Base-by-base conservation (phyloP, 441 rosid genomes). In the Sinapis alba region DNA sequence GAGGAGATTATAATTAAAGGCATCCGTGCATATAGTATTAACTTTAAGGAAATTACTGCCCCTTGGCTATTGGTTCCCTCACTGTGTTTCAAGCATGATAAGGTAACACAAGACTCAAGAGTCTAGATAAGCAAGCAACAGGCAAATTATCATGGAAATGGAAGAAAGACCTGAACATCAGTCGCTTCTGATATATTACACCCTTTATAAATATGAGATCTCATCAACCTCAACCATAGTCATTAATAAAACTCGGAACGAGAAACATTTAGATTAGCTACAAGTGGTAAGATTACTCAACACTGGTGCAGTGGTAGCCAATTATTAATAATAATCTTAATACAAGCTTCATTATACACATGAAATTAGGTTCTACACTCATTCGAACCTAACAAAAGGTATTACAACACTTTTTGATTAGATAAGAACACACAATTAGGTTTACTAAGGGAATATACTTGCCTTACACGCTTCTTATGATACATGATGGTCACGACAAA, bases 401-500 rank as follows among this genome's bases (percentile, higher is more conserved):
- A 16, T 30, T 32, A 61, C 60, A 5, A n/a, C 51, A 43, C 51
- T 5, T 20, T 36, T 20, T 32, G 51, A 56, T 11, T 32, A 1
- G 32, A 15, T 34, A 32, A 12, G n/a, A 12, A 11, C 43, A 38
- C 18, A 38, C 47, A 13, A 38, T 30, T 68, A 13, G 15, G 9
- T 36, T 36, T 36, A 36, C 20, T 13, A 53, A 13, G 34, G 30
- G 3, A 11, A 3, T 12, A n/a, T n/a, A n/a, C 8, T 5, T 43
- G 51, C 5, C 19, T 28, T 12, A 54, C 65, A 36, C 68, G 23
- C 61, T 45, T 59, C 27, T 67, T 67, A 67, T 50, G 7, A 15
- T 24, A 64, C 50, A 23, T 32, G 61, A 68, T 15, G 61, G 60
- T 15, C 28, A 57, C 20, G 50, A 67, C 56, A 32, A 43, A 56